These are phyloP conservation scores for Cyberlindnera veronae DNA, from an alignment of 805 yeast genomes.

Conservation along the genomic window DNA sequence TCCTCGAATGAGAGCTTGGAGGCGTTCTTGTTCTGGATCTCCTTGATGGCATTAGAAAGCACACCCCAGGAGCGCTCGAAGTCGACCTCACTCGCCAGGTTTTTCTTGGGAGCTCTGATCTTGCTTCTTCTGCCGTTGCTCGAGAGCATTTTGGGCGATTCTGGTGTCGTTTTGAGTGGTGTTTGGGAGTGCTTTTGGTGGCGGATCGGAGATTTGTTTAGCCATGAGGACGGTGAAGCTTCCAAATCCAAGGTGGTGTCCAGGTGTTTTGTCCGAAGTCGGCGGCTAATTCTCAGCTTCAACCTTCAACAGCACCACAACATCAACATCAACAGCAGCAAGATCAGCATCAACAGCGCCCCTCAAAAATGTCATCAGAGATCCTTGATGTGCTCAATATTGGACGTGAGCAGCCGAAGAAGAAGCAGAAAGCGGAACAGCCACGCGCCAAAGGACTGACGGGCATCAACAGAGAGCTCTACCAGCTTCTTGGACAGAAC, in stretches of 20 bases:
- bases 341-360: neutral
- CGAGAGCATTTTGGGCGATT: conserved; percentile 12
- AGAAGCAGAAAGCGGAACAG: conserved; percentile 31
- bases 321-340: neutral
- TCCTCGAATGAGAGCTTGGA: conserved; percentile 77
- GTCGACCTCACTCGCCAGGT: conserved; percentile 40
- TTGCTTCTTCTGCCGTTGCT: conserved; percentile 46
- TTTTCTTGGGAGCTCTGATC: conserved; percentile 57
- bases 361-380: conserved; percentile 45
- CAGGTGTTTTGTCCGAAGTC: conserved; percentile 1
- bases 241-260: too few species aligned
- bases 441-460: conserved; percentile 32
- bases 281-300: too few species aligned
- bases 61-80: conserved; percentile 67
- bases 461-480: conserved; percentile 88
- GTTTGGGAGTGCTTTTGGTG: too few species aligned
- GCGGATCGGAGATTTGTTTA: neutral
- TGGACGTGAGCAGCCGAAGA: conserved; percentile 26
- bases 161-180: too few species aligned
- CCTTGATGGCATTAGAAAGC: conserved; percentile 62
- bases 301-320: too few species aligned
- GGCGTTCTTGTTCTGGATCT: conserved; percentile 71
- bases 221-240: too few species aligned
- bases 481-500: conserved; percentile 84
- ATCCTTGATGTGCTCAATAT: conserved; percentile 75